phyloP scores from a whole-genome alignment of 768 basidiomycete species.

The Myochromella boudieri region DNA sequence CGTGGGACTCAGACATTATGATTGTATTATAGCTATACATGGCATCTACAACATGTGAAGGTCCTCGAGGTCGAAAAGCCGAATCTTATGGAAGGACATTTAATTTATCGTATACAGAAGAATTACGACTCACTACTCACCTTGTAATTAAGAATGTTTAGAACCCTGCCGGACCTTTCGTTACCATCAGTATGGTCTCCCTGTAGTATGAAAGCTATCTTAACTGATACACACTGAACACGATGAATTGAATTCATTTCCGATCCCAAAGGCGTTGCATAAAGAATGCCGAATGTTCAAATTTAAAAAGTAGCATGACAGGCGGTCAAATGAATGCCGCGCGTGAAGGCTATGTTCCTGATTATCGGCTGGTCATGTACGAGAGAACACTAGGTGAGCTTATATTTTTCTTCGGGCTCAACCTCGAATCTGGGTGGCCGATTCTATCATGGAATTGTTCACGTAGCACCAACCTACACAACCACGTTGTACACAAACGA shows the following conservation, averaged over 20 bases:
- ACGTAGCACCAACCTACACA: constrained; percentile 6
- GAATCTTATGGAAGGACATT: background rate
- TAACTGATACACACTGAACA: too few species aligned
- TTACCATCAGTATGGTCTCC: too few species aligned
- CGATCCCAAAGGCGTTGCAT: constrained; percentile 12
- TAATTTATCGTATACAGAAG: background rate
- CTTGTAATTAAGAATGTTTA: too few species aligned
- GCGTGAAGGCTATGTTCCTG: background rate
- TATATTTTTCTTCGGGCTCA: background rate
- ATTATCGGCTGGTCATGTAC: constrained; percentile 5
- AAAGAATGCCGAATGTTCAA: background rate
- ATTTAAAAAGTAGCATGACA: background rate
- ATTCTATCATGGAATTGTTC: background rate
- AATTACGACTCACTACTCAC: background rate
- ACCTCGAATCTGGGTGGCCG: background rate
- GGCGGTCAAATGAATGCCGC: constrained; percentile 10
- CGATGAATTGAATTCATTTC: constrained; percentile 15
- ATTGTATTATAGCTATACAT: background rate
- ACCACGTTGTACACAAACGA: background rate
- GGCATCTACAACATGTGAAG: background rate
- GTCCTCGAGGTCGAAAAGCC: background rate
- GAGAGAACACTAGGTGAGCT: background rate
- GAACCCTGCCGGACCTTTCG: too few species aligned
- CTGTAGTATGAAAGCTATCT: too few species aligned
- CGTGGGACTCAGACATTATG: background rate